Evolutionary conservation across 768 basidiomycete genomes (phyloP).

Genomic region (Hemileccinum rubropunctum): DNA sequence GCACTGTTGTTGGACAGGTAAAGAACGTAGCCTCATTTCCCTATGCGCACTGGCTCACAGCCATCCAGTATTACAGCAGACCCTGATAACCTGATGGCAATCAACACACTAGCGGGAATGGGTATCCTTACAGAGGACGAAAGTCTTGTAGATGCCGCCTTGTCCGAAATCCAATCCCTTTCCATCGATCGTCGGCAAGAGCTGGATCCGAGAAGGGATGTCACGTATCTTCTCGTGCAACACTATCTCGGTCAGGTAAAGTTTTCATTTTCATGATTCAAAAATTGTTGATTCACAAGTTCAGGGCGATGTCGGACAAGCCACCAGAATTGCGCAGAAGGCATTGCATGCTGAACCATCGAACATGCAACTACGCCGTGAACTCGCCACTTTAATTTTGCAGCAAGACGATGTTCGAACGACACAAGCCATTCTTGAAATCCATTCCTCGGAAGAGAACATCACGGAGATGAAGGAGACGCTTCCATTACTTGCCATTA

Average conservation of each 20-base stretch:
- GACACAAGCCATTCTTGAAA: slow-evolving; percentile 48
- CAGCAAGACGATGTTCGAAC: slow-evolving; percentile 41
- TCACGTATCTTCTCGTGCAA: slow-evolving; percentile 68
- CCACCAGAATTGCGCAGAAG: slow-evolving; percentile 53
- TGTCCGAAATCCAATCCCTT: slow-evolving; percentile 74
- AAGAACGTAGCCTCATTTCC: slow-evolving; percentile 20
- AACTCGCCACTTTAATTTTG: slow-evolving; percentile 54
- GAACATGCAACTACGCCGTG: slow-evolving; percentile 43
- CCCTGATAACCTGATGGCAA: slow-evolving; percentile 74
- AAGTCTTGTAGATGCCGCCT: slow-evolving; percentile 77
- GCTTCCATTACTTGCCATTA: slow-evolving; percentile 51
- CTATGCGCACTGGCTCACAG: slow-evolving; percentile 15
- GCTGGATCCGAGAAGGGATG: slow-evolving; percentile 68
- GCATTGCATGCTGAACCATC: slow-evolving; percentile 58
- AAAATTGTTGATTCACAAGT: background rate
- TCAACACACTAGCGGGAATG: slow-evolving; percentile 86
- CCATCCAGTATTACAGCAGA: slow-evolving; percentile 66
- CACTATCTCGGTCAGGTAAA: slow-evolving; percentile 73
- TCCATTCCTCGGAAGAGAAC: slow-evolving; percentile 28
- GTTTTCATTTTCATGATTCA: background rate
- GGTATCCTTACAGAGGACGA: slow-evolving; percentile 80
- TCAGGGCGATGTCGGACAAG: slow-evolving; percentile 50
- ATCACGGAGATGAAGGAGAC: slow-evolving; percentile 39
- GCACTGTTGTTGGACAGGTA: slow-evolving; percentile 80
- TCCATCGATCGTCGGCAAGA: slow-evolving; percentile 61